phyloP scores from a whole-genome alignment of 495 filamentous ascomycete species.

The Penicillium flavigenum region DNA sequence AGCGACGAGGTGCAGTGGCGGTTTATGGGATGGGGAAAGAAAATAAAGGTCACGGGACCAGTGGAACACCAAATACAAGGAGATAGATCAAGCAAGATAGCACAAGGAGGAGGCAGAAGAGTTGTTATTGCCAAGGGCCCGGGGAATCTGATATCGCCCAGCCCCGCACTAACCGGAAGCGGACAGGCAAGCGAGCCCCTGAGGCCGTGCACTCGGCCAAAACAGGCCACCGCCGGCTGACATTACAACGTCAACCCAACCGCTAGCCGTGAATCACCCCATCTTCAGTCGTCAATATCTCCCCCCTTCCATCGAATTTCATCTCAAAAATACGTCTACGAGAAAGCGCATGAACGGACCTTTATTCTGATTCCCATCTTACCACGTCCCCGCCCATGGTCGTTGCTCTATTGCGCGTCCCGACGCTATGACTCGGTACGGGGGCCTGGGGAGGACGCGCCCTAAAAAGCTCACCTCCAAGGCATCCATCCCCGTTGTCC shows the following conservation, averaged over 20 bases:
- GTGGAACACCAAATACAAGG: not conserved
- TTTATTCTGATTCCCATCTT: slow-evolving; percentile 48
- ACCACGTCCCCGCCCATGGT: slow-evolving; percentile 42
- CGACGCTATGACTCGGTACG: slow-evolving; percentile 69
- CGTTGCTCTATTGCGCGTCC: slow-evolving; percentile 47
- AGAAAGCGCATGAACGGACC: slow-evolving; percentile 54
- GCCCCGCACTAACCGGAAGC: slow-evolving; percentile 49
- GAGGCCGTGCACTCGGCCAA: slow-evolving; percentile 49
- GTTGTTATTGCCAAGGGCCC: slow-evolving; percentile 13
- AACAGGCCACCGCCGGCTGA: slow-evolving; percentile 46
- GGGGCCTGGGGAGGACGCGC: slow-evolving; percentile 58
- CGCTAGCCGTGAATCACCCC: slow-evolving; percentile 37
- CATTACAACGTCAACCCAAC: slow-evolving; percentile 68
- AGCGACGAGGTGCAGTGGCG: not conserved
- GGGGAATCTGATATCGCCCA: slow-evolving; percentile 47
- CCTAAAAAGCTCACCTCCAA: slow-evolving; percentile 90
- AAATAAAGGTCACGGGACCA: not conserved
- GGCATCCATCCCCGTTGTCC: slow-evolving; percentile 78
- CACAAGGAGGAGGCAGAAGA: slow-evolving; percentile 3
- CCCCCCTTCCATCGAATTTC: slow-evolving; percentile 46
- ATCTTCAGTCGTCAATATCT: slow-evolving; percentile 60
- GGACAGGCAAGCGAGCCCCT: slow-evolving; percentile 50
- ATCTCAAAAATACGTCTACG: slow-evolving; percentile 57
- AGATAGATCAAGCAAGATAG: not conserved
- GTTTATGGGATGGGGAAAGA: not conserved